Conservation (phyloP, 768 basidiomycete genomes). For the Leccinum aurantiacum region DNA sequence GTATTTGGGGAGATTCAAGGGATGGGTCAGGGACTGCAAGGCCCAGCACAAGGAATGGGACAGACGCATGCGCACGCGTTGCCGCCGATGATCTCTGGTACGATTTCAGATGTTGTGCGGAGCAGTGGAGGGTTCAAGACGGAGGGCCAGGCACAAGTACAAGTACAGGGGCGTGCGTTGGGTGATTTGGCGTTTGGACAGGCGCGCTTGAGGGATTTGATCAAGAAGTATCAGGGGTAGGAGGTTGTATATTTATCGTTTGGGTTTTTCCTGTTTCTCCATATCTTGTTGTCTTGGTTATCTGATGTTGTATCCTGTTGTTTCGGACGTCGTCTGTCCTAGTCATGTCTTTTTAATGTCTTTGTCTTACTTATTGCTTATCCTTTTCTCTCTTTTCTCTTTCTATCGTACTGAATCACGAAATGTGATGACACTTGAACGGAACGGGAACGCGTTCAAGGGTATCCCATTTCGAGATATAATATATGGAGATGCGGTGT, state of each 20-base stretch:
- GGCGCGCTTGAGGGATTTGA: slow-evolving; percentile 72
- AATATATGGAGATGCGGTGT: not conserved
- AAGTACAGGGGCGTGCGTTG: slow-evolving; percentile 17
- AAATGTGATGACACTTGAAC: not conserved
- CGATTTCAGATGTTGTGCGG: slow-evolving; percentile 18
- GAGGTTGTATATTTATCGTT: not conserved
- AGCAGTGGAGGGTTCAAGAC: not conserved
- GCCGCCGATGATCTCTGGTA: slow-evolving; percentile 39
- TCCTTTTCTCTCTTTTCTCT: not conserved
- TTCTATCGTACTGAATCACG: not conserved
- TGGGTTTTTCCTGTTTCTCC: not conserved
- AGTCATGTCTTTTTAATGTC: not conserved
- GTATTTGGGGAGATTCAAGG: not conserved
- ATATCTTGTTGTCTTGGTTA: not conserved
- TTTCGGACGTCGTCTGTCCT: not conserved
- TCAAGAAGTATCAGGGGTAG: slow-evolving; percentile 73
- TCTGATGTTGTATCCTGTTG: not conserved
- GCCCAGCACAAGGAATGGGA: slow-evolving; percentile 3
- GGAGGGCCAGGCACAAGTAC: not conserved
- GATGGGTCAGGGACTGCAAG: not conserved
- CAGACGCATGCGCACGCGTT: slow-evolving; percentile 17
- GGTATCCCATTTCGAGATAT: not conserved
- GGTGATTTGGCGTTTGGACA: slow-evolving; percentile 72
- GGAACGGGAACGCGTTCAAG: not conserved
- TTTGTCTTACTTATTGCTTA: not conserved